Conservation (phyloP, 331 rosid species). For the Telfairia occidentalis region DNA sequence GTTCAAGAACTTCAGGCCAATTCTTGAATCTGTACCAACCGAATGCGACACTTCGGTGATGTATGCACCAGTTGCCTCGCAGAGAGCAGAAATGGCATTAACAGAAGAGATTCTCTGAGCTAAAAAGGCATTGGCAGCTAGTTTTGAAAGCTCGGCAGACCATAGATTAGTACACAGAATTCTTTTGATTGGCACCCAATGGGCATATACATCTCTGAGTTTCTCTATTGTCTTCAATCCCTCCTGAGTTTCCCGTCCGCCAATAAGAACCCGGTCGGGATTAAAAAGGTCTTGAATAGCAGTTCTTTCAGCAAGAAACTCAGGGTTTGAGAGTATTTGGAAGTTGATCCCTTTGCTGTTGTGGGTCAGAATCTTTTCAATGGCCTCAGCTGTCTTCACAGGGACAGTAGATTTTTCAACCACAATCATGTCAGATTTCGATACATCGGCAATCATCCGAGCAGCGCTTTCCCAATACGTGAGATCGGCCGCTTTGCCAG, state of each 20-base stretch:
- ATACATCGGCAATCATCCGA: conserved; percentile 87
- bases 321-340: conserved; percentile 83
- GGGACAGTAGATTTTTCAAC: conserved; percentile 93
- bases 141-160: conserved; percentile 96
- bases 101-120: conserved; percentile 94
- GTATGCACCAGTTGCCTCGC: conserved; percentile 93
- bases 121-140: conserved; percentile 88
- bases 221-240: conserved; percentile 60
- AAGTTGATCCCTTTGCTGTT: conserved; percentile 82
- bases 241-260: conserved; percentile 80
- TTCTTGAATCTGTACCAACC: conserved; percentile 73
- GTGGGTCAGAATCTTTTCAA: conserved; percentile 78
- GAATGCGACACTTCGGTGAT: conserved; percentile 69
- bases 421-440: conserved; percentile 73
- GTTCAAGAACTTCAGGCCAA: conserved; percentile 74
- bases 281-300: conserved; percentile 56
- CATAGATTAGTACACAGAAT: conserved; percentile 79
- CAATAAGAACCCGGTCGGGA: conserved; percentile 78
- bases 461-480: conserved; percentile 98
- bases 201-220: conserved; percentile 65
- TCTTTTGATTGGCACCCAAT: conserved; percentile 62
- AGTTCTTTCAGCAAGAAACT: conserved; percentile 91
- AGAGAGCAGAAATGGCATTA: conserved; percentile 84
- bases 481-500: conserved; percentile 90
- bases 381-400: conserved; percentile 91